Percentiles rank a stretch among this genome's conserved stretches.
phyloP scores from a whole-genome alignment of 2,329 filamentous ascomycete genomes.

The Aspergillus tubingensis region DNA sequence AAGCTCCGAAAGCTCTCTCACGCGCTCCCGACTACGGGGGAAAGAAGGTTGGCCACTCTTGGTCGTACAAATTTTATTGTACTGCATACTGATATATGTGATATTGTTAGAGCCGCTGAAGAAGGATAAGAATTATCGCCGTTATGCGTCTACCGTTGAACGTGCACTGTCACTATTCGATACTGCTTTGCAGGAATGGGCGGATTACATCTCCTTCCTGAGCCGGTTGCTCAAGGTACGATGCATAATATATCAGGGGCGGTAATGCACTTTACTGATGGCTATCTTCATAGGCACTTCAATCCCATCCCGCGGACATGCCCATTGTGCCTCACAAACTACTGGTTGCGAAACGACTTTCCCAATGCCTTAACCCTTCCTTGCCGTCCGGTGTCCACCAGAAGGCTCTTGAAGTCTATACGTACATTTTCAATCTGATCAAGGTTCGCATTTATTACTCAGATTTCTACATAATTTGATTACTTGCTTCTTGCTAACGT shows the following conservation, averaged over 20 bases:
- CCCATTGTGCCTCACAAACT: constrained; percentile 77
- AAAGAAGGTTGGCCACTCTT: constrained; percentile 66
- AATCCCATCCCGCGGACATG: constrained; percentile 75
- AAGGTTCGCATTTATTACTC: constrained; percentile 53
- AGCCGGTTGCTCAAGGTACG: constrained; percentile 83
- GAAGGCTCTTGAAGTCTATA: constrained; percentile 93
- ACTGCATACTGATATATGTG: neutral
- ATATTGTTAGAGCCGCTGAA: constrained; percentile 39
- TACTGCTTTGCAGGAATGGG: constrained; percentile 94
- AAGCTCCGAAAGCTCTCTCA: constrained; percentile 79
- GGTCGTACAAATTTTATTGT: neutral
- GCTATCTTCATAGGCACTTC: constrained; percentile 66
- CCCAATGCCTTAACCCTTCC: constrained; percentile 91
- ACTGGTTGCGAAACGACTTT: constrained; percentile 82
- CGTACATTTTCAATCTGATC: constrained; percentile 82
- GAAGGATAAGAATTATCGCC: constrained; percentile 71
- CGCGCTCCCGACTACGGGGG: constrained; percentile 75
- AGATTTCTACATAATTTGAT: neutral
- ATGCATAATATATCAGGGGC: constrained; percentile 6
- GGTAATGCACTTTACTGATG: constrained; percentile 2
- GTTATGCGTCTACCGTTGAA: constrained; percentile 87
- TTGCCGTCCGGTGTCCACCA: constrained; percentile 96
- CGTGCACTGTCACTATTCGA: constrained; percentile 88
- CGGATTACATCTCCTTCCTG: constrained; percentile 97
- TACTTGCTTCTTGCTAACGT: constrained; percentile 7